phyloP scores from a whole-genome alignment of 352 stramenopile species.

The Globisporangium spinosum region DNA sequence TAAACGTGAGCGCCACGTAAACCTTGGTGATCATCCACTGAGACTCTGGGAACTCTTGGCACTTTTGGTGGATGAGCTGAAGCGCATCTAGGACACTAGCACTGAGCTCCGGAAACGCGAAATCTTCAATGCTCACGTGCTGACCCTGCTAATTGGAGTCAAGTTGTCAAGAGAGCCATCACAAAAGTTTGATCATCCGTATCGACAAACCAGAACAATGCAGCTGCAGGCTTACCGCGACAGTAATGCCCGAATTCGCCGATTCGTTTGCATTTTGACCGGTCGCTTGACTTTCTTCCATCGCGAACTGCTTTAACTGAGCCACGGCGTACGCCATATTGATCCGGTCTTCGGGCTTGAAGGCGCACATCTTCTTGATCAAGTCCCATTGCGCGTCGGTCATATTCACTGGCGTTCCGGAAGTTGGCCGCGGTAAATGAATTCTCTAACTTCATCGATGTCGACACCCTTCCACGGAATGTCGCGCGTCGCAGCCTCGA shows the following conservation, averaged over 20 bases:
- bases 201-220: no score
- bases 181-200: no score
- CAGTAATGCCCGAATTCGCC: no score
- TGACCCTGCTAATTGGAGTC: no score
- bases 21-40: conserved; percentile 1
- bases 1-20: neutral
- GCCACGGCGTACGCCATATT: conserved; percentile 1
- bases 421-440: neutral
- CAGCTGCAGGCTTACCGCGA: no score
- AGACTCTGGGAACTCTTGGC: neutral
- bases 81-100: neutral
- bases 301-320: conserved; percentile 1
- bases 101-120: conserved; percentile 4
- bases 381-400: conserved; percentile 6
- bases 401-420: neutral
- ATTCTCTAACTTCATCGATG: conserved; percentile 7
- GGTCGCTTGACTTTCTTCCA: neutral
- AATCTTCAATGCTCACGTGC: neutral
- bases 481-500: conserved; percentile 8
- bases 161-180: no score
- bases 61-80: neutral
- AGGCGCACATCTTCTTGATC: neutral
- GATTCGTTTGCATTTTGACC: no score
- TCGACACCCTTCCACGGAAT: neutral
- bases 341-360: neutral